A percentile compares a stretch with the other conserved stretches of the same genome.
Evolutionary conservation across 352 stramenopile species (phyloP).

Genomic region (Phytophthora lateralis): DNA sequence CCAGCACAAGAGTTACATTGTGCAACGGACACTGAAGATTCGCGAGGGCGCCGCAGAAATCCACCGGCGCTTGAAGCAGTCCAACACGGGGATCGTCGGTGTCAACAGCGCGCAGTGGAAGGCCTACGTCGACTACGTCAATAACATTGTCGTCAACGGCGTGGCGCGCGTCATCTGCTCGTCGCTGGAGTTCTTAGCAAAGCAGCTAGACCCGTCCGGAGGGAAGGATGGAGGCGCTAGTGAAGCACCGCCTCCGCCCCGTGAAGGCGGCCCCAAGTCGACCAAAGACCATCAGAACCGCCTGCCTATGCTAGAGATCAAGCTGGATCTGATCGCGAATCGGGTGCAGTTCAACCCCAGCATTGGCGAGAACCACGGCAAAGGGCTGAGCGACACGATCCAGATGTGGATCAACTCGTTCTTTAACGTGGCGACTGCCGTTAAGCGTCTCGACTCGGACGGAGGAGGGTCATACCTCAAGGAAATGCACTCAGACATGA

Average conservation of each 20-base stretch:
- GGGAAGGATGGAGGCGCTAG: slow-evolving; percentile 30
- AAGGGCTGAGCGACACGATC: slow-evolving; percentile 94
- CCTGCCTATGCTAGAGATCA: slow-evolving; percentile 97
- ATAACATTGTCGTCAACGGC: slow-evolving; percentile 96
- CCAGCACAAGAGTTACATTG: slow-evolving; percentile 93
- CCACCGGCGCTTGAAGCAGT: slow-evolving; percentile 95
- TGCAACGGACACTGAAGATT: slow-evolving; percentile 94
- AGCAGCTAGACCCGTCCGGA: slow-evolving; percentile 93
- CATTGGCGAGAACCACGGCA: slow-evolving; percentile 91
- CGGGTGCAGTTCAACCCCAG: slow-evolving; percentile 89
- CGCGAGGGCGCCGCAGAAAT: slow-evolving; percentile 96
- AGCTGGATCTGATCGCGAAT: slow-evolving; percentile 93
- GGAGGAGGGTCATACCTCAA: slow-evolving; percentile 96
- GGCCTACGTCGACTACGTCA: slow-evolving; percentile 98
- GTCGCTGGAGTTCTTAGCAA: slow-evolving; percentile 91
- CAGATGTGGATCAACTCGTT: slow-evolving; percentile 97
- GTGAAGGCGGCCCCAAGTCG: slow-evolving; percentile 48
- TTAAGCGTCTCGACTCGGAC: slow-evolving; percentile 96
- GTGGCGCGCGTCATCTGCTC: slow-evolving; percentile 89
- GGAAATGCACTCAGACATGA: slow-evolving; percentile 97
- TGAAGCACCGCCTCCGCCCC: slow-evolving; percentile 19
- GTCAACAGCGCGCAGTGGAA: slow-evolving; percentile 97
- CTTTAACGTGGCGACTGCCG: slow-evolving; percentile 94
- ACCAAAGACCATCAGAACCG: slow-evolving; percentile 43
- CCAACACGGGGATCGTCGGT: slow-evolving; percentile 93